Percentiles rank a stretch among this genome's conserved stretches.
Evolutionary conservation across 352 stramenopile species (phyloP).

Genomic region (Globisporangium cystogenes): DNA sequence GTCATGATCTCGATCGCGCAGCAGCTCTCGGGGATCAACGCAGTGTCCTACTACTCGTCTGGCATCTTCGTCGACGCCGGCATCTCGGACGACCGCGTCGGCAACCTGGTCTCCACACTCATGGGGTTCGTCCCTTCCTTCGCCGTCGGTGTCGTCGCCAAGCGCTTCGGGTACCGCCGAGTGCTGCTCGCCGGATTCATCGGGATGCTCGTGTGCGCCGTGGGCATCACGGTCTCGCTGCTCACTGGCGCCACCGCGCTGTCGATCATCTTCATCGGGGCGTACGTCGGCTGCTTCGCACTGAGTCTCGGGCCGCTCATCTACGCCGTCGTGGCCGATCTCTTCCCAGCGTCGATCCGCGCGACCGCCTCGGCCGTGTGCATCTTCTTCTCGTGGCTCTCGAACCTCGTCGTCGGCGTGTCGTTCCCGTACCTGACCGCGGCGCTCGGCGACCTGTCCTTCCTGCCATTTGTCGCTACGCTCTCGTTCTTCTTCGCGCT

Average conservation of each 20-base stretch:
- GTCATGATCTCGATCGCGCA: constrained; percentile 33
- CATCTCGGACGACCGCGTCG: constrained; percentile 33
- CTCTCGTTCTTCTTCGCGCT: constrained; percentile 38
- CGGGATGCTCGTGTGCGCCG: constrained; percentile 35
- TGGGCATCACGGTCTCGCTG: constrained; percentile 45
- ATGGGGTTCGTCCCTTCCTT: neutral
- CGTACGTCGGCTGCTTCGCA: constrained; percentile 54
- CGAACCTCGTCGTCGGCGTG: constrained; percentile 48
- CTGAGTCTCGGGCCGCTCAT: constrained; percentile 61
- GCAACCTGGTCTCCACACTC: constrained; percentile 20
- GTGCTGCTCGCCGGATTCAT: neutral
- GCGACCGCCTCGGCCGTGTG: constrained; percentile 31
- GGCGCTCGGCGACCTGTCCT: constrained; percentile 29
- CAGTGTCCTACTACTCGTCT: constrained; percentile 47
- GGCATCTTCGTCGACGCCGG: constrained; percentile 32
- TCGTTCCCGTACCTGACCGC: constrained; percentile 50
- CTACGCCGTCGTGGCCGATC: constrained; percentile 47
- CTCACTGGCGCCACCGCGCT: constrained; percentile 16
- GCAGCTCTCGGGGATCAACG: constrained; percentile 60
- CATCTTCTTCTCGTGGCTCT: constrained; percentile 21
- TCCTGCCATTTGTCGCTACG: constrained; percentile 45
- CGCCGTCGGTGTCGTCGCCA: neutral
- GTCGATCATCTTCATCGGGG: constrained; percentile 49
- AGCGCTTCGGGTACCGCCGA: constrained; percentile 1
- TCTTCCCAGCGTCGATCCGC: constrained; percentile 51